Evolutionary conservation across 345 rosid genomes (phyloP), one percentile per base, ranked within the genome.

Genomic region (Erysimum cheiranthoides): DNA sequence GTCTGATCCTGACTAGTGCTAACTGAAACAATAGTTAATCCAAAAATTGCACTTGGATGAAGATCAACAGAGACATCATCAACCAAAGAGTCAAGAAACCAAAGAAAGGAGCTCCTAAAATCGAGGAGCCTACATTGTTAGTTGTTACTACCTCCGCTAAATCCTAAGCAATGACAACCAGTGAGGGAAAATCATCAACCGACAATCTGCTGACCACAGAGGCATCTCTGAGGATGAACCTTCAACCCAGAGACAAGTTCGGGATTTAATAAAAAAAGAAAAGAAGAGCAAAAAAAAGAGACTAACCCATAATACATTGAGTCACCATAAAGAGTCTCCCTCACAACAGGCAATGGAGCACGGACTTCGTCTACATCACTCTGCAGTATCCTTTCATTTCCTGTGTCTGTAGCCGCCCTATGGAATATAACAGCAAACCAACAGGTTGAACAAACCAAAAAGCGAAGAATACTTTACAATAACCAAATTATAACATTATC

Each of bases 271-370:
- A 63, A n/a, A 53, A 8, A 42, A 8, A 40, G 11, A 5, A 58
- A 56, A n/a, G 30, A 14, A 16, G 34, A 5, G 4, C 14, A 31
- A 1, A 34, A 46, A 46, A 66, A 9, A 47, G 45, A 27, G 72
- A 71, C 85, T 75, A 84, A 96, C 99, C 87, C 86, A 69, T 80
- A 82, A 63, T 84, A 57, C 79, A 84, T 52, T 4, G 89, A 67
- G 81, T 89, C 91, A 34, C 89, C 97, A 83, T 92, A 96, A 51
- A 96, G 98, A 32, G 97, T 94, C 73, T 96, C 99, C 83, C 98
- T 89, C 65, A 89, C 90, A 76, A 91, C 97, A 40, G 98, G 98
- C 34, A 96, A 79, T 70, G 99, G 97, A 80, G 99, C 73, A 50
- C 98, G 99, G 53, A 93, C 93, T 79, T 87, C 98, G 39, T 88